phyloP scores from a whole-genome alignment of 2,329 filamentous ascomycete species.

The Ophiostoma pallidulum region DNA sequence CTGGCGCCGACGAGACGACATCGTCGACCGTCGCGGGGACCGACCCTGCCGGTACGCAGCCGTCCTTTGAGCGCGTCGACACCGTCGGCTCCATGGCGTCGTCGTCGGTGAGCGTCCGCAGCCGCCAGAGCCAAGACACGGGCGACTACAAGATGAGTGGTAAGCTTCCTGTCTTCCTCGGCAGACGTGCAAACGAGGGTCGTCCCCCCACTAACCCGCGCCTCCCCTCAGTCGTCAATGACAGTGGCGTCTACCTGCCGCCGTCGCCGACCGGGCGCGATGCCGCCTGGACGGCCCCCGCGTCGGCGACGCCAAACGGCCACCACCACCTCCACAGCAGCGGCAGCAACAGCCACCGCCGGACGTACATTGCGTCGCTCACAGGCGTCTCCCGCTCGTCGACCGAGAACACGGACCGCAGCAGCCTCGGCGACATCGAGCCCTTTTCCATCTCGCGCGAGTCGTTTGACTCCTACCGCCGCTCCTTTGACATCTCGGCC shows the following conservation, averaged over 20 bases:
- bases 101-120: constrained; percentile 52
- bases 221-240: constrained; percentile 78
- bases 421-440: constrained; percentile 63
- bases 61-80: constrained; percentile 52
- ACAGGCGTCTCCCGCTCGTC: constrained; percentile 43
- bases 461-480: constrained; percentile 91
- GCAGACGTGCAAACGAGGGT: no score
- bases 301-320: background rate
- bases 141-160: constrained; percentile 75
- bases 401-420: constrained; percentile 40
- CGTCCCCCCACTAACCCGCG: constrained; percentile 23
- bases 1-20: background rate
- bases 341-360: constrained; percentile 1
- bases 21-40: background rate
- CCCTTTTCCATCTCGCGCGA: constrained; percentile 92
- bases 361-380: constrained; percentile 3
- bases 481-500: constrained; percentile 92
- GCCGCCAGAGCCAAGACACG: constrained; percentile 49
- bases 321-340: no score
- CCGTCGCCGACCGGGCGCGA: constrained; percentile 87
- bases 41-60: constrained; percentile 13
- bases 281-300: constrained; percentile 51
- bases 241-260: constrained; percentile 88
- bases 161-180: no score
- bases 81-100: constrained; percentile 54